Conservation (phyloP, 2,329 filamentous ascomycete genomes). For the Aspergillus cejpii region DNA sequence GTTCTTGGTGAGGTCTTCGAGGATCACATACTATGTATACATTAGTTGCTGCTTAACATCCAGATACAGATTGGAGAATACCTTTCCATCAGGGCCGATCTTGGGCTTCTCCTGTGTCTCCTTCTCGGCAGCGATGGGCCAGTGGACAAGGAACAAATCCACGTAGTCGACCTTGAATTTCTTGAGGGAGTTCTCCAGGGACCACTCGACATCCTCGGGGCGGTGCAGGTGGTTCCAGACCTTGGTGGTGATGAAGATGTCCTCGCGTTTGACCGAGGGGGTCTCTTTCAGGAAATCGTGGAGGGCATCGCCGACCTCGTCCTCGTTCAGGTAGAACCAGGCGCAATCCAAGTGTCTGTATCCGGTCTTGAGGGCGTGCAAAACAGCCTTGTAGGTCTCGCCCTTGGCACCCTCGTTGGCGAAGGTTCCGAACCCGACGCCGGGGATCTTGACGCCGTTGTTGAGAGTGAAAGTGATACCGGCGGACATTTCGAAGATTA, state of each 20-base stretch:
- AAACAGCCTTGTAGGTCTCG: constrained; percentile 51
- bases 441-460: constrained; percentile 57
- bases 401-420: constrained; percentile 58
- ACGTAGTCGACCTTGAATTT: constrained; percentile 65
- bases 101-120: constrained; percentile 44
- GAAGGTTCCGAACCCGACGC: constrained; percentile 60
- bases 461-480: constrained; percentile 47
- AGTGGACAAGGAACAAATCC: constrained; percentile 59
- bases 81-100: constrained; percentile 48
- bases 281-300: constrained; percentile 50
- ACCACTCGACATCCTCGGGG: constrained; percentile 42
- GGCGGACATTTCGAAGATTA: constrained; percentile 47
- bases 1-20: constrained; percentile 60
- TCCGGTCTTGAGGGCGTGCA: constrained; percentile 46
- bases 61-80: no score
- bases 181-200: constrained; percentile 55
- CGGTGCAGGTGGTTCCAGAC: constrained; percentile 51
- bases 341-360: constrained; percentile 53
- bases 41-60: no score
- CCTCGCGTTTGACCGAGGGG: constrained; percentile 43
- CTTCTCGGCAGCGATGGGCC: constrained; percentile 48
- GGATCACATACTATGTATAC: constrained; percentile 51
- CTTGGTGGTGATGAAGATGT: constrained; percentile 49
- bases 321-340: constrained; percentile 51
- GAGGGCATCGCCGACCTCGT: constrained; percentile 48